Evolutionary conservation across 192 early-diverging fungal genomes (phyloP).

Genomic region (Funneliformis mosseae): DNA sequence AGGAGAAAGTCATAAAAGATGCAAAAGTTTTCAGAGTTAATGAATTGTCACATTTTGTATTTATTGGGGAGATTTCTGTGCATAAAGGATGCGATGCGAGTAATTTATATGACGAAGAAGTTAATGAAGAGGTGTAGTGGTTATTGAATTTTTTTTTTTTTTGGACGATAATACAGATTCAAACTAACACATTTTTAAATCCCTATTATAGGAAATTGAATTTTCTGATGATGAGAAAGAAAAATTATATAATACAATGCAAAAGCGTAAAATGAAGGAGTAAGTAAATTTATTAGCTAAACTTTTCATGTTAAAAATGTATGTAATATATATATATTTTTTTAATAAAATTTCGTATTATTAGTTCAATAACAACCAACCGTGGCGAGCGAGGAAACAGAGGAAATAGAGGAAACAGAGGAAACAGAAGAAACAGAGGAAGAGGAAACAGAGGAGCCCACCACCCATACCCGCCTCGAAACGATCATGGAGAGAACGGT

Average conservation of each 20-base stretch:
- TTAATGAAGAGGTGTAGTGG: slow-evolving; percentile 59
- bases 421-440: background rate
- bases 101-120: slow-evolving; percentile 93
- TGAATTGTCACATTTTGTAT: slow-evolving; percentile 65
- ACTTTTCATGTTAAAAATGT: background rate
- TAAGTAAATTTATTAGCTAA: background rate
- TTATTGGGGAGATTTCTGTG: slow-evolving; percentile 61
- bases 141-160: background rate
- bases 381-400: background rate
- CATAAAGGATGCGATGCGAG: slow-evolving; percentile 90
- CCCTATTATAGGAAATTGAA: background rate
- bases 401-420: background rate
- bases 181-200: background rate
- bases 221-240: slow-evolving; percentile 28
- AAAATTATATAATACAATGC: background rate
- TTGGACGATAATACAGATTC: background rate
- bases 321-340: background rate
- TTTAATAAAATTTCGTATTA: background rate
- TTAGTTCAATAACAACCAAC: background rate
- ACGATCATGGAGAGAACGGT: no score
- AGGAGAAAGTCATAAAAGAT: slow-evolving; percentile 44
- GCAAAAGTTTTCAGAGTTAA: slow-evolving; percentile 64
- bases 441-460: background rate
- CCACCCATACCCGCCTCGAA: no score
- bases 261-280: background rate